phyloP scores from a whole-genome alignment of 768 basidiomycete species.

The Baorangia bicolor region DNA sequence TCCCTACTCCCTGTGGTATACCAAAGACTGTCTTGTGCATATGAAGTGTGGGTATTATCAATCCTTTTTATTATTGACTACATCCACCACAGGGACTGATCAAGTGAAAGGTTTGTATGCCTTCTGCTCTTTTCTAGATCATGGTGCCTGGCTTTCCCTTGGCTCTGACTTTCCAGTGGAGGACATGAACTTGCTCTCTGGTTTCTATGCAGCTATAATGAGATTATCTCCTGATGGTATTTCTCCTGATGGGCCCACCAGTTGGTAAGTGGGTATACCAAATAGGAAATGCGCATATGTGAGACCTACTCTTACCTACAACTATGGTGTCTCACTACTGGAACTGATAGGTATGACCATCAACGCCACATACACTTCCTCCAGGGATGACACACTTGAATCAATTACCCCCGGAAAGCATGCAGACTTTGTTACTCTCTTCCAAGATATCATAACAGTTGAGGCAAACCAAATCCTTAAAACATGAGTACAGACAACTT shows the following conservation, averaged over 20 bases:
- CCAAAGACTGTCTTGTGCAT: constrained; percentile 73
- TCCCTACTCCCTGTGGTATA: constrained; percentile 51
- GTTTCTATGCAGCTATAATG: constrained; percentile 87
- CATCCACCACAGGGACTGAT: constrained; percentile 59
- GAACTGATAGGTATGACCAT: constrained; percentile 73
- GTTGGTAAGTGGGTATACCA: constrained; percentile 59
- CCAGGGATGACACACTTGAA: constrained; percentile 71
- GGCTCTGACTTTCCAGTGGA: constrained; percentile 94
- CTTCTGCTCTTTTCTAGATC: constrained; percentile 70
- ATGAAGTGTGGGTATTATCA: neutral
- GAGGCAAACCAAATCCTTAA: constrained; percentile 56
- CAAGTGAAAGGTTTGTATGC: constrained; percentile 86
- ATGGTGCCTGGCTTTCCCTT: constrained; percentile 66
- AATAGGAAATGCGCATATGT: too few relatives aligned
- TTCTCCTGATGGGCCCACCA: constrained; percentile 79
- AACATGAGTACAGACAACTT: constrained; percentile 70
- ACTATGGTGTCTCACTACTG: neutral
- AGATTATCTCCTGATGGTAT: constrained; percentile 64
- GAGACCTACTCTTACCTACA: neutral
- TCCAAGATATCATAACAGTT: constrained; percentile 77
- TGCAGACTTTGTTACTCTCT: constrained; percentile 83
- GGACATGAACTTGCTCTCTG: constrained; percentile 75
- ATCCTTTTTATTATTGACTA: neutral
- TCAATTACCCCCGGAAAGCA: constrained; percentile 74
- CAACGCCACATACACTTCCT: constrained; percentile 84